phyloP scores from a whole-genome alignment of 768 basidiomycete species.

The Kwoniella pini region DNA sequence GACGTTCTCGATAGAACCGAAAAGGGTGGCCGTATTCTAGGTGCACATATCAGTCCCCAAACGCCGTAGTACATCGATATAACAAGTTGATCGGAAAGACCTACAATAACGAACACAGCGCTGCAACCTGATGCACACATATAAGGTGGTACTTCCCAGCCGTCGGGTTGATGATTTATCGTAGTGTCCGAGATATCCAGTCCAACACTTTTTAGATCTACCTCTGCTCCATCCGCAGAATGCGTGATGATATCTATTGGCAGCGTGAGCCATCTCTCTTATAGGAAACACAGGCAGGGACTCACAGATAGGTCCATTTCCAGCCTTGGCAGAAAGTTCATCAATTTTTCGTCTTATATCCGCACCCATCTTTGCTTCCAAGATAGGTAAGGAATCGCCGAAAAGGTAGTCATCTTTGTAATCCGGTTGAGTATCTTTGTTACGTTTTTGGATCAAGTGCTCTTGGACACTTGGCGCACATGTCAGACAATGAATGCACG shows the following conservation, averaged over 20 bases:
- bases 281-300: background rate
- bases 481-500: too few species aligned
- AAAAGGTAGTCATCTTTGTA: slow-evolving; percentile 30
- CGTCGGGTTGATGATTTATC: slow-evolving; percentile 26
- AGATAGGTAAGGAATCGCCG: slow-evolving; percentile 38
- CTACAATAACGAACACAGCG: slow-evolving; percentile 41
- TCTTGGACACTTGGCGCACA: slow-evolving; percentile 38
- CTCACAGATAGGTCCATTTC: slow-evolving; percentile 46
- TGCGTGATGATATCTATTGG: slow-evolving; percentile 44
- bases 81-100: background rate
- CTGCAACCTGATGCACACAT: slow-evolving; percentile 32
- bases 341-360: slow-evolving; percentile 29
- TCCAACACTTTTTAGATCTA: slow-evolving; percentile 32
- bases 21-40: slow-evolving; percentile 46
- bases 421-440: slow-evolving; percentile 32
- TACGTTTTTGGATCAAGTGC: slow-evolving; percentile 32
- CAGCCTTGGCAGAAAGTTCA: slow-evolving; percentile 34
- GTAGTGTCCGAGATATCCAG: slow-evolving; percentile 26
- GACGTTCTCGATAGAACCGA: slow-evolving; percentile 36
- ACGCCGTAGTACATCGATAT: background rate
- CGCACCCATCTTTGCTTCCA: slow-evolving; percentile 20
- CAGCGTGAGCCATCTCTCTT: too few species aligned
- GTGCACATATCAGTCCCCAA: too few species aligned
- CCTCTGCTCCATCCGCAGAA: slow-evolving; percentile 25
- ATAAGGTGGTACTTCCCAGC: slow-evolving; percentile 38